Conservation (phyloP, 129 eudicot genomes). For the Ambrosia trifida region DNA sequence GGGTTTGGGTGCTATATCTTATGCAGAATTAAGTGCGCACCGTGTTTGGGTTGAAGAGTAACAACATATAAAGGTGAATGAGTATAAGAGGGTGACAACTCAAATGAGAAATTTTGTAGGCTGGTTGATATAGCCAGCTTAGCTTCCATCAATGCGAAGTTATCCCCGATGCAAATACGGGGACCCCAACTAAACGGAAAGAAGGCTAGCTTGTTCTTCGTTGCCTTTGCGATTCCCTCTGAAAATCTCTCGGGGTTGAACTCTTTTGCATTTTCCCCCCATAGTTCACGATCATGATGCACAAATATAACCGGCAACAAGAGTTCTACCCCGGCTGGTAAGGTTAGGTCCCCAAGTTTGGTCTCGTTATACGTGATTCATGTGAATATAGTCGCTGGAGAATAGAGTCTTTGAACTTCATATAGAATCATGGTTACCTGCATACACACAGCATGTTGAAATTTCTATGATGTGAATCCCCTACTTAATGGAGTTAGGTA, state of each 20-base stretch:
- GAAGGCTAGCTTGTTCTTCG: slow-evolving; percentile 46
- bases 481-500: too few relatives aligned
- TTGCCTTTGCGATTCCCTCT: slow-evolving; percentile 60
- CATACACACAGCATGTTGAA: not conserved
- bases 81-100: slow-evolving; percentile 56
- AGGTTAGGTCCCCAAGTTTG: slow-evolving; percentile 39
- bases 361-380: slow-evolving; percentile 36
- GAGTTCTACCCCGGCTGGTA: slow-evolving; percentile 54
- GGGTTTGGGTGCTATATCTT: slow-evolving; percentile 28
- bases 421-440: slow-evolving; percentile 49
- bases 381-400: slow-evolving; percentile 42
- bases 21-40: slow-evolving; percentile 46
- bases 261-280: slow-evolving; percentile 59
- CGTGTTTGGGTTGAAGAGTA: slow-evolving; percentile 52
- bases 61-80: slow-evolving; percentile 51
- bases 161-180: slow-evolving; percentile 58
- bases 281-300: slow-evolving; percentile 49
- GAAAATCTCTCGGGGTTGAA: slow-evolving; percentile 67
- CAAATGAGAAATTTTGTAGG: slow-evolving; percentile 46
- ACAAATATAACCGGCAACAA: slow-evolving; percentile 46
- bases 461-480: not conserved
- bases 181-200: slow-evolving; percentile 73
- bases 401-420: slow-evolving; percentile 54
- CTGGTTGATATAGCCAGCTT: slow-evolving; percentile 49
- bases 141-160: slow-evolving; percentile 62